Base-by-base conservation (phyloP, 768 basidiomycete species). In the Collybia sordida region DNA sequence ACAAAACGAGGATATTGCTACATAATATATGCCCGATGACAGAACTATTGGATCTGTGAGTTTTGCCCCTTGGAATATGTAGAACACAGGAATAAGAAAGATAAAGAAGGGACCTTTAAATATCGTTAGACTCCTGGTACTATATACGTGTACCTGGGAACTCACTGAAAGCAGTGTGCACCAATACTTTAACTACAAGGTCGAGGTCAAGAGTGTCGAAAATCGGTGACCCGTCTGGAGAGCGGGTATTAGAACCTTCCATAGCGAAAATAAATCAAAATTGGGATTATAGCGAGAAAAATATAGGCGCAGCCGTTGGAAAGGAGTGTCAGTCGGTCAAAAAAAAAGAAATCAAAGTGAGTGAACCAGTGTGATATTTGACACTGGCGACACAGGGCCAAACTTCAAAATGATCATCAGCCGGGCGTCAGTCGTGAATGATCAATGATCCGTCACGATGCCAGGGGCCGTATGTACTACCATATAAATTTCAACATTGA, bases 101-200 rank as follows among this genome's bases (percentile, higher is more conserved):
- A 87, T 72, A 70, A 96, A 95, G 74, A 92, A 88, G 15, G 93
- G 92, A 55, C 89, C 90, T 92, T 58, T n/a, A 52, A 49, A 35
- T 38, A 39, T 14, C 18, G 38, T 24, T 23, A 28, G 40, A 35
- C 28, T 28, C n/a, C 34, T 34, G 9, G n/a, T 34, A n/a, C 14
- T 31, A 14, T 14, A 31, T 12, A 18, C 18, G 23, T 25, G 38
- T 17, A 12, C 27, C 21, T 34, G 39, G 48, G 21, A 21, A 67
- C 86, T 65, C 52, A 88, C 92, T 91, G 74, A 95, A 90, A 22
- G 74, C 73, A 1, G 93, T 95, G 62, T 88, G 80, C 40, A 75
- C 69, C 48, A 94, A 72, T 46, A 93, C 90, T 69, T 90, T 91
- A 56, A 90, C 70, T 45, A 93, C 65, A 49, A 90, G 71, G 67